These are phyloP conservation scores for Ogataea dorogensis DNA, from an alignment of 805 yeast species.

Conservation along the genomic window DNA sequence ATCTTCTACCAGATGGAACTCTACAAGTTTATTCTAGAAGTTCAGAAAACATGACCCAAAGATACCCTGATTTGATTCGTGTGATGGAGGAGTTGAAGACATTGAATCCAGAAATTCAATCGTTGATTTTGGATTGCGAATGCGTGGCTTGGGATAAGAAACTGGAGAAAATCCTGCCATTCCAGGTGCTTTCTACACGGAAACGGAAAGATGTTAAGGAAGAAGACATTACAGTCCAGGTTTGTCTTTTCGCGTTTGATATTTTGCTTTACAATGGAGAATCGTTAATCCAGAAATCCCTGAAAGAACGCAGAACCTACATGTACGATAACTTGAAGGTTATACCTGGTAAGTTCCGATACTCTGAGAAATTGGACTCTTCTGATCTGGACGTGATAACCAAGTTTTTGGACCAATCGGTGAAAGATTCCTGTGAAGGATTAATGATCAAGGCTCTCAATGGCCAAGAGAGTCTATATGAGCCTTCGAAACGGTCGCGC, in stretches of 20 bases:
- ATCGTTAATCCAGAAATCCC: constrained; percentile 62
- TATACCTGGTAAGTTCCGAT: constrained; percentile 75
- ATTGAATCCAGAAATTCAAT: constrained; percentile 37
- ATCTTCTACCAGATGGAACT: constrained; percentile 60
- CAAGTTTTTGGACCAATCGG: constrained; percentile 80
- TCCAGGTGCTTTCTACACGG: constrained; percentile 89
- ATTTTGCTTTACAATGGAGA: constrained; percentile 71
- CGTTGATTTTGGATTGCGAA: constrained; percentile 88
- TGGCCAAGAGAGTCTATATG: constrained; percentile 79
- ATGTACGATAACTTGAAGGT: constrained; percentile 55
- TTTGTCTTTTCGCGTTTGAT: constrained; percentile 92
- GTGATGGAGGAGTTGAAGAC: constrained; percentile 51
- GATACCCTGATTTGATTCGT: constrained; percentile 86
- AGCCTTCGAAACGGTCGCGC: constrained; percentile 91
- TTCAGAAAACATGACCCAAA: constrained; percentile 93
- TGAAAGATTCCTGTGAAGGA: constrained; percentile 90
- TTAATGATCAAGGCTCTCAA: constrained; percentile 89
- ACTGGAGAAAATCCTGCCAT: constrained; percentile 79
- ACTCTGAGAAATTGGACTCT: constrained; percentile 74
- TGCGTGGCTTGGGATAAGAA: constrained; percentile 96
- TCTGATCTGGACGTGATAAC: constrained; percentile 75
- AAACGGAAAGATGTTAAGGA: constrained; percentile 90
- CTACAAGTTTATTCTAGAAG: constrained; percentile 86
- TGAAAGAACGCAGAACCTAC: constrained; percentile 66
- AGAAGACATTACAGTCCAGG: constrained; percentile 84